Conservation (phyloP, 192 early-diverging fungal species). For the Cladochytrium replicatum region DNA sequence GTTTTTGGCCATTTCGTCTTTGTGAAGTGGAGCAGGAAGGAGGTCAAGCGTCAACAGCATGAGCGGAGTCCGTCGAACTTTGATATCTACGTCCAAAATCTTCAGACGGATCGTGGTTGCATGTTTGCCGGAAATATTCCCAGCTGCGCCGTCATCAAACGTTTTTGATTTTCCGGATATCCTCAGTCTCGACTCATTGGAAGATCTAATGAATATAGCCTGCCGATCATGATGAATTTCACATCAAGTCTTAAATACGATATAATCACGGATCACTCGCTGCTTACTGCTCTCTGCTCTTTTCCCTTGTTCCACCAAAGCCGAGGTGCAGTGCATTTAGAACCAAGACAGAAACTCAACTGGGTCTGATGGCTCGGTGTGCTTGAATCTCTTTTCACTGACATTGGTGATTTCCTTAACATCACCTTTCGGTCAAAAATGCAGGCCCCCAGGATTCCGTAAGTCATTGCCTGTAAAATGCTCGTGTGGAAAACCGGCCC, state of each 20-base stretch:
- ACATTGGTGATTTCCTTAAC: constrained; percentile 68
- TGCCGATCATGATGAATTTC: not conserved
- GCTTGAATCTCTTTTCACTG: constrained; percentile 65
- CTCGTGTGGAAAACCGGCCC: constrained; percentile 93
- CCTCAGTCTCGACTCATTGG: constrained; percentile 71
- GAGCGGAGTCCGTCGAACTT: constrained; percentile 56
- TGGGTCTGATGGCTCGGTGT: constrained; percentile 73
- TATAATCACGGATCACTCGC: too few relatives aligned
- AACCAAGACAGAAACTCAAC: constrained; percentile 88
- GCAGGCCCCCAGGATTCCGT: too few relatives aligned
- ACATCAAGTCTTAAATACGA: not conserved
- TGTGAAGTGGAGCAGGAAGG: constrained; percentile 82
- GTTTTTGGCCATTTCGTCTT: constrained; percentile 69
- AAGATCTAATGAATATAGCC: constrained; percentile 69
- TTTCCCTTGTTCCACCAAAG: constrained; percentile 70
- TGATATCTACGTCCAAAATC: constrained; percentile 47
- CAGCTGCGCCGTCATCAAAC: too few relatives aligned
- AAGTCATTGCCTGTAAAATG: too few relatives aligned
- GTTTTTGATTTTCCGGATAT: constrained; percentile 56
- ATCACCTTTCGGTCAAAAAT: too few relatives aligned
- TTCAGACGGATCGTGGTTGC: too few relatives aligned
- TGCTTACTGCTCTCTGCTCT: constrained; percentile 37
- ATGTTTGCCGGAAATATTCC: too few relatives aligned
- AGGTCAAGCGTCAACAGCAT: constrained; percentile 80
- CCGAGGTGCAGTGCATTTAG: constrained; percentile 83